These are phyloP conservation scores for Ramaria rubella DNA, from an alignment of 768 basidiomycete genomes.

Conservation along the genomic window DNA sequence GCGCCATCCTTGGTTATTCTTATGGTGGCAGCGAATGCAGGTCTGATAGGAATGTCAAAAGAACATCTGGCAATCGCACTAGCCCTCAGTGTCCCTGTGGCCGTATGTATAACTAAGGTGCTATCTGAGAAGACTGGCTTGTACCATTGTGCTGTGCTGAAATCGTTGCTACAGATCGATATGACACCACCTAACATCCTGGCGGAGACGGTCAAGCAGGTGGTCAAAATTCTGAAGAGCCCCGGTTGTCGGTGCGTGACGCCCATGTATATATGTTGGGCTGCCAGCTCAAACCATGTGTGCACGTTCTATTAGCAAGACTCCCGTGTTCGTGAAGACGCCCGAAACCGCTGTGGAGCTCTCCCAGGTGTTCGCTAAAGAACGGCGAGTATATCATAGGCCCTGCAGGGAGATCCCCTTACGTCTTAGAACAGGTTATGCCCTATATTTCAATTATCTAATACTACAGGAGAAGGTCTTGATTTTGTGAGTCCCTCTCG, in stretches of 20 bases:
- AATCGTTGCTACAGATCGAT: conserved; percentile 55
- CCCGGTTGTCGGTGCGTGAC: conserved; percentile 78
- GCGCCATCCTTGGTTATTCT: conserved; percentile 88
- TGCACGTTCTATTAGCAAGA: conserved; percentile 34
- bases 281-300: background rate
- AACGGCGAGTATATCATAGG: conserved; percentile 44
- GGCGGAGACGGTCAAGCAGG: conserved; percentile 87
- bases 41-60: conserved; percentile 86
- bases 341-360: conserved; percentile 76
- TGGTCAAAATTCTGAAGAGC: conserved; percentile 84
- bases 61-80: conserved; percentile 95
- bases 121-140: conserved; percentile 9
- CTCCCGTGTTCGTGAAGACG: conserved; percentile 78
- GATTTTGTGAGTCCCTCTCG: conserved; percentile 47
- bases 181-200: conserved; percentile 94
- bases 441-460: conserved; percentile 88
- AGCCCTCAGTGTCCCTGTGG: conserved; percentile 87
- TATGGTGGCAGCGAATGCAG: conserved; percentile 94
- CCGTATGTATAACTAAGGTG: conserved; percentile 93
- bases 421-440: conserved; percentile 50
- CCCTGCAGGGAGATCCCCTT: background rate
- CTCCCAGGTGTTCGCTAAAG: conserved; percentile 64
- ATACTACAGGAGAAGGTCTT: conserved; percentile 90
- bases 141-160: background rate
- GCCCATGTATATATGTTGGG: background rate